Evolutionary conservation across 2,329 filamentous ascomycete species (phyloP), one percentile per base, ranked within the genome.

Genomic region (Capronia epimyces): DNA sequence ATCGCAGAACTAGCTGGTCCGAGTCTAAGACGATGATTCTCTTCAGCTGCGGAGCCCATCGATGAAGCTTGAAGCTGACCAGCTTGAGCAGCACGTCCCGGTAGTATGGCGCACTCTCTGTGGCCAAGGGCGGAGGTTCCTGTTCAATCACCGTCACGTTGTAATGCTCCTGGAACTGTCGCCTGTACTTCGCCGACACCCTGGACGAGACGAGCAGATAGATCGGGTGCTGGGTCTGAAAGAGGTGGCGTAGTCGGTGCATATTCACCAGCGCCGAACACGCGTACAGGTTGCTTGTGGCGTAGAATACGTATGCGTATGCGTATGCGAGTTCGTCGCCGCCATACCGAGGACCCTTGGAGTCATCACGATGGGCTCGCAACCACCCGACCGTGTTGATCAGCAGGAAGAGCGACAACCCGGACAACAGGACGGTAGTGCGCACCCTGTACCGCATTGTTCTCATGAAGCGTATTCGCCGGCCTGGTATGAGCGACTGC

Each of bases 81-180:
- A 49, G 36, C 46, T 49, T 49, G 46, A 49, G 46, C 36, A 49
- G 36, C n/a, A 49, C 46, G 27, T 34, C 46, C 15, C 25, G 36
- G 18, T 49, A 49, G 24, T 49, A 43, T 18, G 21, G 24, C 7
- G 46, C n/a, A 18, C 36, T 22, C 7, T 22, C 25, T 15, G 10
- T 22, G 9, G 22, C n/a, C 5, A 49, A n/a, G 9, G 16, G 46
- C 3, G 46, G 46, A 13, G 46, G 46, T 21, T 49, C 46, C n/a
- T 49, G 46, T 22, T 32, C 46, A 15, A 49, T 21, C 6, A 49
- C 39, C 15, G 46, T 49, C 36, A 43, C 46, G 29, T 49, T 34
- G 20, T 49, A 49, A 36, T 8, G n/a, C 18, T 49, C 37, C 16
- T 34, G 24, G 25, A 43, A 49, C 37, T 3, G 8, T 3, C 10